Evolutionary conservation across 1,284 basidiomycete species (phyloP).

Genomic region (Cystobasidiaceae sp.): DNA sequence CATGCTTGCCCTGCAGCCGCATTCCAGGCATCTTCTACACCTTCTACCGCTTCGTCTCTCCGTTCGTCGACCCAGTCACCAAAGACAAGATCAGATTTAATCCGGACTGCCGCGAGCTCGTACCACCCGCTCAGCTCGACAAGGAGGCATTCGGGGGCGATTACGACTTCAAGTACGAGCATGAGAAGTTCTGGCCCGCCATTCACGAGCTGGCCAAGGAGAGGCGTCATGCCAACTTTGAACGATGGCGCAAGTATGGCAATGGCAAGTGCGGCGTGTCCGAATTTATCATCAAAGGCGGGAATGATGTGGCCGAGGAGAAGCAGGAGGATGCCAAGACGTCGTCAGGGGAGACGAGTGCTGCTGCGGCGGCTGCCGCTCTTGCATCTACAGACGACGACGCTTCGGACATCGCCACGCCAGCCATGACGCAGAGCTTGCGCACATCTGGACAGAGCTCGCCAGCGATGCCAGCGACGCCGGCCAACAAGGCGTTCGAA

Average conservation of each 20-base stretch:
- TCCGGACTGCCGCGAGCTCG: slow-evolving; percentile 38
- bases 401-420: not conserved
- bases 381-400: not conserved
- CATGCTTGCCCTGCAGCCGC: not conserved
- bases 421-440: not conserved
- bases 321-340: not conserved
- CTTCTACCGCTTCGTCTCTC: slow-evolving; percentile 43
- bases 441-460: not conserved
- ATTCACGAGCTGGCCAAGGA: slow-evolving; percentile 42
- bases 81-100: slow-evolving; percentile 44
- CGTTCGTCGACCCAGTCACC: slow-evolving; percentile 49
- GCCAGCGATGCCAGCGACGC: not conserved
- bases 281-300: slow-evolving; percentile 47
- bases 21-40: slow-evolving; percentile 23
- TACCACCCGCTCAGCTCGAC: slow-evolving; percentile 39
- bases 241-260: slow-evolving; percentile 45
- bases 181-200: slow-evolving; percentile 46
- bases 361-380: not conserved
- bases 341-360: not conserved
- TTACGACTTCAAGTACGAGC: slow-evolving; percentile 44
- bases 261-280: slow-evolving; percentile 43
- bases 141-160: slow-evolving; percentile 38
- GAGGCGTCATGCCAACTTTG: slow-evolving; percentile 43
- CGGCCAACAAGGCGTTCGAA: not conserved
- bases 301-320: not conserved